phyloP scores from a whole-genome alignment of 2,329 filamentous ascomycete genomes.

The Monilinia fructicola region DNA sequence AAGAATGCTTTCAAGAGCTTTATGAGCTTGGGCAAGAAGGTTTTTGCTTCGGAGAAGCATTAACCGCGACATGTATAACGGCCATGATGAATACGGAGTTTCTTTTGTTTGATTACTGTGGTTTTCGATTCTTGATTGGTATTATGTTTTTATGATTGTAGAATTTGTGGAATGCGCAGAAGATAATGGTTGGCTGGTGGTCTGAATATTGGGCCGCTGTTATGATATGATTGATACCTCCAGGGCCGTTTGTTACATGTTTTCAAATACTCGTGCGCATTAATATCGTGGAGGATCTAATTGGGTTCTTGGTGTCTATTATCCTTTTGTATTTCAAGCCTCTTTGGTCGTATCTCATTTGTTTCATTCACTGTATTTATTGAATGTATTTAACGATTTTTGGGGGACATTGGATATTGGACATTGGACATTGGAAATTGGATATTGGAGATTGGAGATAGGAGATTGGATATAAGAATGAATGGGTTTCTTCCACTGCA shows the following conservation, averaged over 20 bases:
- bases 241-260: constrained; percentile 13
- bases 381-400: constrained; percentile 18
- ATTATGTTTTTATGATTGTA: constrained; percentile 22
- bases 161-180: neutral
- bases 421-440: constrained; percentile 3
- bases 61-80: constrained; percentile 10
- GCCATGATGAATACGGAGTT: constrained; percentile 8
- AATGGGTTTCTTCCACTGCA: neutral
- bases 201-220: constrained; percentile 10
- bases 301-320: constrained; percentile 5
- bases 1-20: constrained; percentile 22
- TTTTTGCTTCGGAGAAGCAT: constrained; percentile 21
- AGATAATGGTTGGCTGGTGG: constrained; percentile 5
- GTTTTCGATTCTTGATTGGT: constrained; percentile 20
- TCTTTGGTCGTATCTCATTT: constrained; percentile 8
- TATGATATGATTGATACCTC: constrained; percentile 13
- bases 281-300: constrained; percentile 9
- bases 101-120: constrained; percentile 14
- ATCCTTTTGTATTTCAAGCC: constrained; percentile 17
- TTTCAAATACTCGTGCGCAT: neutral
- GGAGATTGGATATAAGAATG: constrained; percentile 10
- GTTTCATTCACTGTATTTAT: constrained; percentile 1
- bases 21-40: constrained; percentile 22
- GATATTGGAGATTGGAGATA: neutral
- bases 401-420: neutral